Conservation (phyloP, 2,329 filamentous ascomycete genomes). For the Diaporthe batatas region DNA sequence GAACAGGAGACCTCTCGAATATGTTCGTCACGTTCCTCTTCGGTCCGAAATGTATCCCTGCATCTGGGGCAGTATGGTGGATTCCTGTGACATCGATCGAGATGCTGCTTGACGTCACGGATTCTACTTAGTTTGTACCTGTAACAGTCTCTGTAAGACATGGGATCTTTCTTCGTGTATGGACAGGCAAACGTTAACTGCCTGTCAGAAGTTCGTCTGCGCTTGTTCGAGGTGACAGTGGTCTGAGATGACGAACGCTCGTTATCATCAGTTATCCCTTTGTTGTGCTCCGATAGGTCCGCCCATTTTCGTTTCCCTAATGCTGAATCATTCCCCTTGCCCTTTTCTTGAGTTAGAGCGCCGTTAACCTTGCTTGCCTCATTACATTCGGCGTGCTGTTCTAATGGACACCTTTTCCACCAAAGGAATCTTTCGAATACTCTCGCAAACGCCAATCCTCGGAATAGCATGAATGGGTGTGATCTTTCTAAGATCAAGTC, state of each 20-base stretch:
- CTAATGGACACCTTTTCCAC: background rate
- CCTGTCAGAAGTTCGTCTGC: background rate
- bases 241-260: background rate
- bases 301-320: background rate
- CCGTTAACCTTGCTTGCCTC: background rate
- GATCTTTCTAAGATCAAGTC: background rate
- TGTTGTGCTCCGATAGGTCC: too few species aligned
- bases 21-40: constrained; percentile 8
- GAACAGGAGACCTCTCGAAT: background rate
- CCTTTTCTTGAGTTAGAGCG: background rate
- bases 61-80: constrained; percentile 25
- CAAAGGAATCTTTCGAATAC: background rate
- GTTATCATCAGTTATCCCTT: background rate
- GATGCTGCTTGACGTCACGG: constrained; percentile 31
- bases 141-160: constrained; percentile 16
- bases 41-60: constrained; percentile 4
- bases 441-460: background rate
- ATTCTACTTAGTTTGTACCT: constrained; percentile 11
- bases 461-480: background rate
- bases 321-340: background rate
- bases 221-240: background rate
- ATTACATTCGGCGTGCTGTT: background rate
- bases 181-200: constrained; percentile 23
- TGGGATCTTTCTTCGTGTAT: constrained; percentile 37
- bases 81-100: background rate